A percentile compares a stretch with the other conserved stretches of the same genome.
Conservation (phyloP, 2,329 filamentous ascomycete genomes). For the Proliferodiscus dingleyae region DNA sequence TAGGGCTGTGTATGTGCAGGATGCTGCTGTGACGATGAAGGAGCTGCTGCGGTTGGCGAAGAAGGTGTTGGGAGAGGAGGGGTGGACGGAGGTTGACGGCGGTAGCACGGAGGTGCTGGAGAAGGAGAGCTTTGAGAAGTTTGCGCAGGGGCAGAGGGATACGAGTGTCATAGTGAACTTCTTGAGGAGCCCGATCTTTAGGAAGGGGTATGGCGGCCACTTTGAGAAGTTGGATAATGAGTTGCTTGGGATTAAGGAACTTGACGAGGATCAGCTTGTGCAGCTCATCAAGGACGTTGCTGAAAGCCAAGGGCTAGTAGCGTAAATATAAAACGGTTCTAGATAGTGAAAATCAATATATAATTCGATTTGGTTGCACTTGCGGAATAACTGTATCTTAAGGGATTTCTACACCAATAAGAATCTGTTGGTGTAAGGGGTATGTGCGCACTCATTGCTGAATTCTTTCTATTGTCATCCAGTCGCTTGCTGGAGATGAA, state of each 20-base stretch:
- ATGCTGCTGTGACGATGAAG: constrained; percentile 33
- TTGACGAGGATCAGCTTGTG: constrained; percentile 10
- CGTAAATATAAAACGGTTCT: too few relatives aligned
- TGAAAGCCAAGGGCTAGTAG: too few relatives aligned
- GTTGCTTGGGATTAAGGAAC: constrained; percentile 32
- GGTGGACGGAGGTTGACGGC: constrained; percentile 21
- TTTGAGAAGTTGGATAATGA: constrained; percentile 33
- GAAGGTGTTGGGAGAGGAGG: constrained; percentile 30
- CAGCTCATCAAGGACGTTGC: neutral
- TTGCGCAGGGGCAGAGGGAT: neutral
- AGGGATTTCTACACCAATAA: too few relatives aligned
- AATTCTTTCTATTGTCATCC: too few relatives aligned
- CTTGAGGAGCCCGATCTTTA: constrained; percentile 27
- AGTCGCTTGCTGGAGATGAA: too few relatives aligned
- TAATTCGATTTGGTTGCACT: neutral
- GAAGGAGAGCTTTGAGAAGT: constrained; percentile 25
- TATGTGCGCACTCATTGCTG: too few relatives aligned
- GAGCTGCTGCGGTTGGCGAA: constrained; percentile 32
- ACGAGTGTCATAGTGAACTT: constrained; percentile 27
- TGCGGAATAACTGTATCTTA: too few relatives aligned
- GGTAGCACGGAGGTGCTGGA: constrained; percentile 28
- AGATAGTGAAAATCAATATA: neutral
- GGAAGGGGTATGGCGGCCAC: constrained; percentile 30
- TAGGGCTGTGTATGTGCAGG: constrained; percentile 34
- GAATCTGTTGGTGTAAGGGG: too few relatives aligned